Evolutionary conservation across 192 early-diverging fungal species (phyloP).

Genomic region (Coemansia asiatica): DNA sequence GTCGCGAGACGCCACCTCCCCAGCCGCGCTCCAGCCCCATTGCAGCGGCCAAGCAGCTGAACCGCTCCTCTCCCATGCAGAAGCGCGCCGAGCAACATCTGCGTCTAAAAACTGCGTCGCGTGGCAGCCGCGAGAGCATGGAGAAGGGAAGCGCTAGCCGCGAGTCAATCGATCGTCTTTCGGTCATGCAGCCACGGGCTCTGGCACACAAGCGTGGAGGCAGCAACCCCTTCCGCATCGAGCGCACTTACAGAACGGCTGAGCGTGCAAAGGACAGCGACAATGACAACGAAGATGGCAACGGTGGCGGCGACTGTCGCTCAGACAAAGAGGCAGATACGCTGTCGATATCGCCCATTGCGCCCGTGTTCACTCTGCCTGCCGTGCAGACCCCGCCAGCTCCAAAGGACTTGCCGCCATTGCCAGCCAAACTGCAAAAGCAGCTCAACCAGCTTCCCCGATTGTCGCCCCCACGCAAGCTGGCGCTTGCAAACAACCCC

Average conservation of each 20-base stretch:
- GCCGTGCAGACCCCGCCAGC: slow-evolving; percentile 44
- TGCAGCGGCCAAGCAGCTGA: slow-evolving; percentile 15
- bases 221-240: slow-evolving; percentile 38
- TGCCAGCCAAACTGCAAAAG: slow-evolving; percentile 41
- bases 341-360: slow-evolving; percentile 41
- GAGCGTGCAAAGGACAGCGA: slow-evolving; percentile 44
- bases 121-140: slow-evolving; percentile 45
- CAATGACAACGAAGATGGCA: not conserved
- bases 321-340: slow-evolving; percentile 25
- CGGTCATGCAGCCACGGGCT: slow-evolving; percentile 24
- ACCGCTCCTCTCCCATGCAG: slow-evolving; percentile 38
- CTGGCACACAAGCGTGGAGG: slow-evolving; percentile 15
- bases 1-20: slow-evolving; percentile 18
- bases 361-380: slow-evolving; percentile 32
- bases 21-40: slow-evolving; percentile 3
- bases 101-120: slow-evolving; percentile 15
- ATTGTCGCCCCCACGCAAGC: slow-evolving; percentile 53
- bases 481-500: slow-evolving; percentile 33
- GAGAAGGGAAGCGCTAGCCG: slow-evolving; percentile 37
- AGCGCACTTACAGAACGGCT: slow-evolving; percentile 42
- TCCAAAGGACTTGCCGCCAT: slow-evolving; percentile 45
- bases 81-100: slow-evolving; percentile 37
- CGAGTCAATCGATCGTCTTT: slow-evolving; percentile 35
- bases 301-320: slow-evolving; percentile 1
- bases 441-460: slow-evolving; percentile 51